Evolutionary conservation across 768 basidiomycete genomes (phyloP), one percentile per base, ranked within the genome.

Genomic region (Xerocomellus intermedius): DNA sequence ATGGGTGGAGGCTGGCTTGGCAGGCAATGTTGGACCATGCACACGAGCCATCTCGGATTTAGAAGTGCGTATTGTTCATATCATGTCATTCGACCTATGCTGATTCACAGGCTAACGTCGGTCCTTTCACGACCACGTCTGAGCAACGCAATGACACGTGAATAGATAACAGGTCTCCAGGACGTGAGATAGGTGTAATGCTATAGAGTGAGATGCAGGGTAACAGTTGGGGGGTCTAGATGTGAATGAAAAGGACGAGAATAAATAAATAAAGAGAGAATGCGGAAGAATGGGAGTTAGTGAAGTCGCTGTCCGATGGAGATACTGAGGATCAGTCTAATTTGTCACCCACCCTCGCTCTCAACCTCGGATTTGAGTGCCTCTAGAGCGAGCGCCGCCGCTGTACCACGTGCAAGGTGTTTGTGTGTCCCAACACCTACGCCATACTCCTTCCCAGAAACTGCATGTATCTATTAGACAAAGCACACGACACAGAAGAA

Each of bases 401-500:
- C 81, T 38, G 68, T 67, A 43, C 79, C 76, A 42, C 81, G 81
- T 5, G 84, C 78, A 13, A 76, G 63, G 60, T 80, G 75, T 63
- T 84, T 86, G 42, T 77, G 77, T 5, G 72, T 55, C 17, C 77
- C 84, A n/a, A 70, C 68, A 30, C 83, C 84, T 26, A 63, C 71
- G 9, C 80, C 84, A 54, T 76, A 74, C 50, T 72, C 71, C 51
- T 74, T 64, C 1, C 82, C 82, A 39, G 79, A 71, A 57, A 87
- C 86, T 87, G 58, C 26, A 50, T 8, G 12, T 30, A 49, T 45
- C 3, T 39, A 57, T 68, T 6, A 71, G 56, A 48, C 13, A 45
- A 50, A 49, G 12, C 19, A 28, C 19, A 52, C 13, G 58, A 45
- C 59, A 50, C n/a, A 37, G 43, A 45, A 38, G 8, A 24, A 33